These are phyloP conservation scores for Fraxinus quadrangulata DNA, from an alignment of 257 asterid genomes.

Conservation along the genomic window DNA sequence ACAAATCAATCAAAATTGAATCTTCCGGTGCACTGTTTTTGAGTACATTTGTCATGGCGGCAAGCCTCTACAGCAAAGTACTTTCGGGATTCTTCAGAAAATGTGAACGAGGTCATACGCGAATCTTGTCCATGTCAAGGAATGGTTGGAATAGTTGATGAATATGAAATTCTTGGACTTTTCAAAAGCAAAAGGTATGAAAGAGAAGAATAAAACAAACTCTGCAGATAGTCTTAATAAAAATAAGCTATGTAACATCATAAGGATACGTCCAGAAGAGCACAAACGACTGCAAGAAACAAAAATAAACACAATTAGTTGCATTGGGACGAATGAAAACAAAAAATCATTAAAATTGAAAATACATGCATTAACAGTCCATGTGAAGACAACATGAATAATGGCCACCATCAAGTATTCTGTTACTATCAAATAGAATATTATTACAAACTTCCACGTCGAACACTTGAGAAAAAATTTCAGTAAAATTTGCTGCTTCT, in stretches of 20 bases:
- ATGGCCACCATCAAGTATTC: not conserved
- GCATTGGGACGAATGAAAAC: not conserved
- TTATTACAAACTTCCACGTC: not conserved
- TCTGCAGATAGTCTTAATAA: not conserved
- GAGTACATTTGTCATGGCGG: constrained; percentile 5
- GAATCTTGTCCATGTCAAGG: constrained; percentile 78
- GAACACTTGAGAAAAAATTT: not conserved
- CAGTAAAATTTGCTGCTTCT: not conserved
- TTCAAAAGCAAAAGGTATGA: not conserved
- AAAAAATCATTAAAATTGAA: not conserved
- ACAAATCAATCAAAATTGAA: constrained; percentile 15
- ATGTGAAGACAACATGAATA: not conserved
- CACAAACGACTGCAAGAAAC: constrained; percentile 89
- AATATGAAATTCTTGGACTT: not conserved
- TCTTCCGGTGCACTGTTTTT: not conserved
- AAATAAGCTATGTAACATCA: constrained; percentile 6
- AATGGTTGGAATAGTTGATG: constrained; percentile 7
- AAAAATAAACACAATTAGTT: constrained; percentile 31
- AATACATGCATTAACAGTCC: not conserved
- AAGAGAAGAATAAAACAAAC: not conserved
- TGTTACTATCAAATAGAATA: not conserved
- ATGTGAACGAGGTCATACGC: constrained; percentile 94
- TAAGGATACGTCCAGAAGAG: constrained; percentile 99
- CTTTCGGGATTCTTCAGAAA: constrained; percentile 53
- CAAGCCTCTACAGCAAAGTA: constrained; percentile 21